These are phyloP conservation scores for Leccinum boreale DNA, from an alignment of 768 basidiomycete genomes.

Conservation along the genomic window DNA sequence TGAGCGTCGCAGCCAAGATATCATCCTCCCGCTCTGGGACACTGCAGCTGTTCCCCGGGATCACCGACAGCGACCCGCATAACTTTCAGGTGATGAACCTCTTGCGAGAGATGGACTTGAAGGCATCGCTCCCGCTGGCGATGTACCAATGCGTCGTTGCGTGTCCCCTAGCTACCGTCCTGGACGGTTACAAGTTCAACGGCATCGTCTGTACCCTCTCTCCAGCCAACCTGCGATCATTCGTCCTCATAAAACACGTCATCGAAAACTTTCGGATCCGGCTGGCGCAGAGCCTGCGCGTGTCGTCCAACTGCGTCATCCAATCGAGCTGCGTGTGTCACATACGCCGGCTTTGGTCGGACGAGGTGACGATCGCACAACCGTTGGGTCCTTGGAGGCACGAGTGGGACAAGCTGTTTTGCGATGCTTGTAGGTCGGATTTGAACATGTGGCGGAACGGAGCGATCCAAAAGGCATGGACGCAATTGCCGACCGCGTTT, in stretches of 20 bases:
- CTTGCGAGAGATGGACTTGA: conserved; percentile 4
- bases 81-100: conserved; percentile 21
- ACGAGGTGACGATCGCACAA: neutral
- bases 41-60: neutral
- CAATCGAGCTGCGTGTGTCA: conserved; percentile 1
- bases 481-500: conserved; percentile 4
- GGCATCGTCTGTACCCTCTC: neutral
- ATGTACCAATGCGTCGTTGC: conserved; percentile 10
- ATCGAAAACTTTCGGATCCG: conserved; percentile 1
- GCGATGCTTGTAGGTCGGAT: conserved; percentile 4
- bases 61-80: conserved; percentile 8
- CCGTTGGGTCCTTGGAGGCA: conserved; percentile 13
- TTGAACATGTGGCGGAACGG: neutral
- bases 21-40: neutral
- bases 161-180: conserved; percentile 5
- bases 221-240: conserved; percentile 6
- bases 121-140: conserved; percentile 4
- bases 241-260: conserved; percentile 2
- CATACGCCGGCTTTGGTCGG: conserved; percentile 7
- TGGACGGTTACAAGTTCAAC: conserved; percentile 11
- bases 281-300: neutral
- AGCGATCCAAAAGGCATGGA: conserved; percentile 12
- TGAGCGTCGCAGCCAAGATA: neutral
- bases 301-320: conserved; percentile 2
- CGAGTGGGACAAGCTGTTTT: conserved; percentile 16